These are phyloP conservation scores for Musa troglodytarum DNA, from an alignment of 176 grass and related monocot species.

Conservation along the genomic window DNA sequence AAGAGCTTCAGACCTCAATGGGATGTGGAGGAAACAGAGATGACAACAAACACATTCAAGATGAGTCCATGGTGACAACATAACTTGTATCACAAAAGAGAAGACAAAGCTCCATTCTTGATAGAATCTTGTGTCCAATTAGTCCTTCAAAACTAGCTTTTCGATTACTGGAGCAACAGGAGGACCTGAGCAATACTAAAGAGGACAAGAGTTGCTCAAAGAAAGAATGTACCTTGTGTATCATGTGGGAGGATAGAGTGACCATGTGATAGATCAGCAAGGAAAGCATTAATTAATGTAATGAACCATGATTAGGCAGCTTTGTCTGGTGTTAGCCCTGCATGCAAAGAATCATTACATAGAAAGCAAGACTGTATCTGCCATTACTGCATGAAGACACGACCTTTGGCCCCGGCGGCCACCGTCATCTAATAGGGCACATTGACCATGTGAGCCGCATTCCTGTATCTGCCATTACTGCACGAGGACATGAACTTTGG, in stretches of 20 bases:
- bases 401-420: background rate
- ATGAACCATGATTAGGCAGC: background rate
- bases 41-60: background rate
- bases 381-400: background rate
- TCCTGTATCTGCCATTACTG: too few relatives aligned
- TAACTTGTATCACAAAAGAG: too few relatives aligned
- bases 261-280: conserved; percentile 5
- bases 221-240: background rate
- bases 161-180: background rate
- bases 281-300: background rate
- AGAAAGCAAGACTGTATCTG: background rate
- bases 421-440: background rate
- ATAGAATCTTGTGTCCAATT: too few relatives aligned
- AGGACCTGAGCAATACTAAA: too few relatives aligned
- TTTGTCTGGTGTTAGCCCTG: conserved; percentile 1
- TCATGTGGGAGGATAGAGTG: background rate
- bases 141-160: background rate
- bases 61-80: too few relatives aligned
- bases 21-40: background rate
- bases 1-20: too few relatives aligned
- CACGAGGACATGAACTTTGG: too few relatives aligned
- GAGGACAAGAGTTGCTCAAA: background rate
- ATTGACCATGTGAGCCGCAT: too few relatives aligned
- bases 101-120: too few relatives aligned
- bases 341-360: background rate